These are phyloP conservation scores for Alternaria incomplexa DNA, from an alignment of 2,329 filamentous ascomycete species.

Conservation along the genomic window DNA sequence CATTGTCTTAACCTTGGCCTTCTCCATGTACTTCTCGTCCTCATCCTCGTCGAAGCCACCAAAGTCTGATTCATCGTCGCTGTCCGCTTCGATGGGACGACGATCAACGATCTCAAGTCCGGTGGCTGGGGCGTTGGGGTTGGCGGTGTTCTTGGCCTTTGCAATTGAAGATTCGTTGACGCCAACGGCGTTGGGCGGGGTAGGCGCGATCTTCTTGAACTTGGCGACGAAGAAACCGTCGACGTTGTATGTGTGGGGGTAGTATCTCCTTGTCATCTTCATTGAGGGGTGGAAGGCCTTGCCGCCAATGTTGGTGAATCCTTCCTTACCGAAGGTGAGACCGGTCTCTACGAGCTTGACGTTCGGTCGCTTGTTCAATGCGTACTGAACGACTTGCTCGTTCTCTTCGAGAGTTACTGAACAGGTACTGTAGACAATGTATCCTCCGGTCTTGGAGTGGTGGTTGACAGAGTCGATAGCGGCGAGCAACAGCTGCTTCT, in stretches of 20 bases:
- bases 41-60: slow-evolving; percentile 60
- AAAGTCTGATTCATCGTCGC: slow-evolving; percentile 51
- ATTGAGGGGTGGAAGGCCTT: slow-evolving; percentile 90
- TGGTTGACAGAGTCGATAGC: slow-evolving; percentile 97
- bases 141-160: slow-evolving; percentile 41
- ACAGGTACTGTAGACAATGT: slow-evolving; percentile 96
- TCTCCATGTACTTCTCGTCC: slow-evolving; percentile 56
- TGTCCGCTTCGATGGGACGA: slow-evolving; percentile 65
- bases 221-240: slow-evolving; percentile 99
- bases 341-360: slow-evolving; percentile 92
- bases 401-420: slow-evolving; percentile 94
- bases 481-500: slow-evolving; percentile 90
- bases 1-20: slow-evolving; percentile 50
- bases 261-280: slow-evolving; percentile 56
- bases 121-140: slow-evolving; percentile 50
- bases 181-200: slow-evolving; percentile 64
- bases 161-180: slow-evolving; percentile 32
- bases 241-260: slow-evolving; percentile 59
- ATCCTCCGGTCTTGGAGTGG: slow-evolving; percentile 88
- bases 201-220: slow-evolving; percentile 88
- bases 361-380: slow-evolving; percentile 87
- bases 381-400: slow-evolving; percentile 92
- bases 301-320: slow-evolving; percentile 88
- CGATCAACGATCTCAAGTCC: slow-evolving; percentile 65
- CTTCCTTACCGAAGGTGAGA: slow-evolving; percentile 87